Conservation (phyloP, 306 rosid species). For the Coriaria nepalensis region DNA sequence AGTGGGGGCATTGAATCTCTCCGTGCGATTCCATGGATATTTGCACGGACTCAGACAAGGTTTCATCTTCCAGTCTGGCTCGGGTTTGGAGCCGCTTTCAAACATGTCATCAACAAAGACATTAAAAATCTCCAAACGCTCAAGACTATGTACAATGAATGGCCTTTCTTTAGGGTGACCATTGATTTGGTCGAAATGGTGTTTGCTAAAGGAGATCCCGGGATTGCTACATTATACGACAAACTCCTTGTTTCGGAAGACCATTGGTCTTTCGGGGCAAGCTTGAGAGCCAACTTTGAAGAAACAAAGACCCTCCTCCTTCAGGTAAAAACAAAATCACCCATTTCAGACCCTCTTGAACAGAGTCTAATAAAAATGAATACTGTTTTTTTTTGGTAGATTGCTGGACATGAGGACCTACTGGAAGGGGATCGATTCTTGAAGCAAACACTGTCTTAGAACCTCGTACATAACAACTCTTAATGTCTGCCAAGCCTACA, state of each 20-base stretch:
- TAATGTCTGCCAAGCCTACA: constrained; percentile 93
- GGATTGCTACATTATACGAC: constrained; percentile 66
- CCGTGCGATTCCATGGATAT: constrained; percentile 99
- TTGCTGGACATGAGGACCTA: constrained; percentile 90
- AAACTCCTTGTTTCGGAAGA: constrained; percentile 81
- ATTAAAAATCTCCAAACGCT: constrained; percentile 64
- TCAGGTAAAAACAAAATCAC: constrained; percentile 33
- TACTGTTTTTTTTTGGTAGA: constrained; percentile 26
- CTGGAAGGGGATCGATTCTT: constrained; percentile 86
- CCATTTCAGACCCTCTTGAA: background rate
- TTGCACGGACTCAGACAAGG: constrained; percentile 97
- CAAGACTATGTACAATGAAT: constrained; percentile 76
- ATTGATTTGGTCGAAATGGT: constrained; percentile 96
- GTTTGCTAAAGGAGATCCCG: constrained; percentile 95
- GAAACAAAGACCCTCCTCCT: constrained; percentile 71
- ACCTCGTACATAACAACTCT: constrained; percentile 86
- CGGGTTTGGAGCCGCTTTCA: constrained; percentile 83
- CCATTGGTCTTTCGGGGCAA: constrained; percentile 68
- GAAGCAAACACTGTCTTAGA: constrained; percentile 90
- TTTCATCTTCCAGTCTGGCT: constrained; percentile 99
- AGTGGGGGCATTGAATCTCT: constrained; percentile 95
- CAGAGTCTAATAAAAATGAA: background rate
- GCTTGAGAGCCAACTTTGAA: constrained; percentile 53
- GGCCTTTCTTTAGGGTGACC: constrained; percentile 98
- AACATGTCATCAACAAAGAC: constrained; percentile 42